Base-by-base conservation (phyloP, 805 yeast genomes). In the Brettanomyces naardenensis region DNA sequence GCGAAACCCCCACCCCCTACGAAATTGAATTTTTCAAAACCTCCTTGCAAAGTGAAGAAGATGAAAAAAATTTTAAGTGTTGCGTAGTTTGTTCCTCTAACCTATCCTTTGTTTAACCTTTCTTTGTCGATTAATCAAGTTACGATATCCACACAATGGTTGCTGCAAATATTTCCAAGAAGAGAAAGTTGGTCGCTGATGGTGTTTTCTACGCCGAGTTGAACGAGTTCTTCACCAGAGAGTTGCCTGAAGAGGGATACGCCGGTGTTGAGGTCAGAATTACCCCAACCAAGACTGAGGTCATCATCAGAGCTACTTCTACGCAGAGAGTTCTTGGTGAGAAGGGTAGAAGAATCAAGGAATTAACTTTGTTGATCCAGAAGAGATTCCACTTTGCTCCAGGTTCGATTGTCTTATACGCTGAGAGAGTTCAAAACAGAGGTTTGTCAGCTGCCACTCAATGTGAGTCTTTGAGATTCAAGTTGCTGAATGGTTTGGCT, bases 151-250 rank as follows among this genome's bases (percentile, higher is more conserved):
- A 28, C 42, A 56, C 45, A 48, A 56, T 59, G 61, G 63, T 51
- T 51, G 56, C 58, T 42, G 22, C 30, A 33, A 66, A 73, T 64
- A 83, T 89, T 70, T 90, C 97, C 65, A 86, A 87, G 78, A 90
- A 87, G 78, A 89, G 97, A 86, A 89, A 89, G 89, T 84, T 89
- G 67, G 97, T 92, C 68, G 96, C 96, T 73, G 98, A 92, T 80
- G 98, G 98, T 86, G 98, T 92, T 64, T 87, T 92, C 81, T 92
- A 82, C 95, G 98, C 98, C 72, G 98, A 92, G 78, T 77, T 92
- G 66, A 92, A 92, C 81, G 98, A 92, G 78, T 92, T 92, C 92
- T 92, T 92, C 88, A 87, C 97, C 80, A 90, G 98, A 79, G 98
- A 92, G 75, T 84, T 92, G 66, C 95, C 98, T 61, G 98, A 92